Base-by-base conservation (phyloP, 192 early-diverging fungal species). In the Umbelopsis vinacea region DNA sequence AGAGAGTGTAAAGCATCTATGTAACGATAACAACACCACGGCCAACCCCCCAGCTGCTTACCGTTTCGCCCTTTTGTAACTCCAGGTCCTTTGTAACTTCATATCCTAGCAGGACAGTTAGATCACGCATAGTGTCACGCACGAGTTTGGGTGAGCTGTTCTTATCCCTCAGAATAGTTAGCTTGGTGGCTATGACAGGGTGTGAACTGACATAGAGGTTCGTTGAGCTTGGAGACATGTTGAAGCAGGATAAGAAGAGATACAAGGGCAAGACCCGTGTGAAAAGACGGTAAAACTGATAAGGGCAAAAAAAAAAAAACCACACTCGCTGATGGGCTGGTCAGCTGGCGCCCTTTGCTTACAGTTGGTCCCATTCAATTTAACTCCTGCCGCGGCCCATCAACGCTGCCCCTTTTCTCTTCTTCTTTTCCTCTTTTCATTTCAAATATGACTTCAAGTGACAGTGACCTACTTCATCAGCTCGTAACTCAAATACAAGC, bases 61-160 rank as follows among this genome's bases (percentile, higher is more conserved):
- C 83, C 35, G 52, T 52, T 4, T 60, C 71, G 22, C 71, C 69
- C 21, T 54, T 14, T 4, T 43, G 26, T 14, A 85, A 71, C 15
- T 66, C 52, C 33, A 89, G 66, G 52, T 88, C 83, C 19, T 68
- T 43, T 4, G 89, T 86, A 29, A 83, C 91, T 55, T 90, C 89
- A 82, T 92, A 91, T 73, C 80, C 85, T 37, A 92, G 71, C 9
- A 92, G 73, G 2, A 79, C 53, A 0, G 82, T 81, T 26, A 92
- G 76, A 45, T 85, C 84, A 69, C 79, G 77, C 33, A 85, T 78
- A 15, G 89, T 76, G 46, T 86, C 83, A 33, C 91, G 84, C 3
- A 87, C 76, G 21, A 74, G 66, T 12, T 86, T 86, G 4, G 91
- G 50, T 0, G 75, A 76, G 33, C 76, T 85, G 17, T 72, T 72